Evolutionary conservation across 1,284 basidiomycete genomes (phyloP).

Genomic region (Coriolopsis trogii): DNA sequence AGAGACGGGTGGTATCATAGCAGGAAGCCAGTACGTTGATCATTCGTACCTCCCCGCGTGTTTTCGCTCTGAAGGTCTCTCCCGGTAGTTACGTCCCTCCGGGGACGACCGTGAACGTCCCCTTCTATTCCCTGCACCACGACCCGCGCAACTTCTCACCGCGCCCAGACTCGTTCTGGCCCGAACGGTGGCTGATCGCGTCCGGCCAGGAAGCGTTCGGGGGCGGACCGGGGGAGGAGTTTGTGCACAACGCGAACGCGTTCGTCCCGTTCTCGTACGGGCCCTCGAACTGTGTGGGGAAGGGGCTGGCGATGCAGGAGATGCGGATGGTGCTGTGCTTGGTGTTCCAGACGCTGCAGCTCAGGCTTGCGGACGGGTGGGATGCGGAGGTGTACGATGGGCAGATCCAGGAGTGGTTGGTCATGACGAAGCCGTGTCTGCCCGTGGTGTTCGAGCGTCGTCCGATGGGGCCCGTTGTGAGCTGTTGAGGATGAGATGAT

Average conservation of each 20-base stretch:
- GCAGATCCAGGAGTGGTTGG: constrained; percentile 23
- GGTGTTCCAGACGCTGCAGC: constrained; percentile 29
- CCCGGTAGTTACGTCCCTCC: constrained; percentile 31
- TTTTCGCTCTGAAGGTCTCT: too few relatives aligned
- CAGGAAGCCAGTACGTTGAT: constrained; percentile 32
- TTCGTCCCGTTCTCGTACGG: constrained; percentile 34
- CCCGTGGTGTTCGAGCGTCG: too few relatives aligned
- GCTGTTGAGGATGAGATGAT: too few relatives aligned
- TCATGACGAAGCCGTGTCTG: constrained; percentile 15
- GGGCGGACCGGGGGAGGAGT: not conserved
- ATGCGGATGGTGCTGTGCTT: constrained; percentile 22
- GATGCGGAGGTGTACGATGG: constrained; percentile 26
- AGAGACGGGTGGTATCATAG: constrained; percentile 19
- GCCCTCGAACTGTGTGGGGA: constrained; percentile 33
- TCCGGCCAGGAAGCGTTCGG: not conserved
- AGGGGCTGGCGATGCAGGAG: constrained; percentile 29
- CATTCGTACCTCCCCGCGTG: not conserved
- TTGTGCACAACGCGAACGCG: constrained; percentile 24
- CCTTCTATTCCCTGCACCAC: constrained; percentile 32
- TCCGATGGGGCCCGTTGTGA: too few relatives aligned
- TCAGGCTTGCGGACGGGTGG: constrained; percentile 24
- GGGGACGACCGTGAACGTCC: constrained; percentile 26
- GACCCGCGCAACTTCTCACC: constrained; percentile 35
- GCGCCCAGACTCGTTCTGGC: constrained; percentile 28
- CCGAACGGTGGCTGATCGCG: constrained; percentile 31